Conservation (phyloP, 2,329 filamentous ascomycete genomes). For the Colletotrichum lindemuthianum region DNA sequence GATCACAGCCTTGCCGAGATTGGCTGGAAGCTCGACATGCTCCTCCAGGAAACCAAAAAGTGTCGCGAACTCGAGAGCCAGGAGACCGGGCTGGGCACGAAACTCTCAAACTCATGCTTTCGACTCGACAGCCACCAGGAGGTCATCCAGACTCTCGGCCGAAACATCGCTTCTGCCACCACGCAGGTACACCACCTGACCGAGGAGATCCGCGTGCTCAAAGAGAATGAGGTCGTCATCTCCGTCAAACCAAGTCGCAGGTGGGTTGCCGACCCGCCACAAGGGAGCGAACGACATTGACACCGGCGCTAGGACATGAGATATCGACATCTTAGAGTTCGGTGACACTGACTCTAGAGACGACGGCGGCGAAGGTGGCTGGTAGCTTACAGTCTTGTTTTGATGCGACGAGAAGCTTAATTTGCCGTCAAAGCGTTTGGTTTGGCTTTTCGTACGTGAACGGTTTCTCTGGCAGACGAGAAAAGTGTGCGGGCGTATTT, state of each 20-base stretch:
- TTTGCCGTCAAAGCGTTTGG: no score
- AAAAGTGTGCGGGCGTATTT: no score
- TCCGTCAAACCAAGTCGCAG: slow-evolving; percentile 14
- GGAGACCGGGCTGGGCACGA: slow-evolving; percentile 17
- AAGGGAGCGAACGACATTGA: background rate
- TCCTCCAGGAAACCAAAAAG: slow-evolving; percentile 15
- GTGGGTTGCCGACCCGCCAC: background rate
- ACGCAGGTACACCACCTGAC: slow-evolving; percentile 10
- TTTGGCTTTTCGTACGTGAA: no score
- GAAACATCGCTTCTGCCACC: background rate
- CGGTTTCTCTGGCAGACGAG: no score
- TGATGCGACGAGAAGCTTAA: no score
- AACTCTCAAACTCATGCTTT: slow-evolving; percentile 10
- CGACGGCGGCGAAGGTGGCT: no score
- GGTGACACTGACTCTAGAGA: no score
- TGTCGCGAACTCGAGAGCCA: slow-evolving; percentile 19
- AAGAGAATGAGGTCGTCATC: slow-evolving; percentile 17
- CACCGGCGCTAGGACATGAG: no score
- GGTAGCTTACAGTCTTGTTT: no score
- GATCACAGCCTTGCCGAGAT: slow-evolving; percentile 9
- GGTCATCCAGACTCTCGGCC: background rate
- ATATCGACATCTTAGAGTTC: no score
- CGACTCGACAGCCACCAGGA: slow-evolving; percentile 19
- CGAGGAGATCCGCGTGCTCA: background rate
- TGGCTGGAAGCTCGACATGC: slow-evolving; percentile 11